phyloP scores from a whole-genome alignment of 306 rosid genomes.

The Trifolium dubium region DNA sequence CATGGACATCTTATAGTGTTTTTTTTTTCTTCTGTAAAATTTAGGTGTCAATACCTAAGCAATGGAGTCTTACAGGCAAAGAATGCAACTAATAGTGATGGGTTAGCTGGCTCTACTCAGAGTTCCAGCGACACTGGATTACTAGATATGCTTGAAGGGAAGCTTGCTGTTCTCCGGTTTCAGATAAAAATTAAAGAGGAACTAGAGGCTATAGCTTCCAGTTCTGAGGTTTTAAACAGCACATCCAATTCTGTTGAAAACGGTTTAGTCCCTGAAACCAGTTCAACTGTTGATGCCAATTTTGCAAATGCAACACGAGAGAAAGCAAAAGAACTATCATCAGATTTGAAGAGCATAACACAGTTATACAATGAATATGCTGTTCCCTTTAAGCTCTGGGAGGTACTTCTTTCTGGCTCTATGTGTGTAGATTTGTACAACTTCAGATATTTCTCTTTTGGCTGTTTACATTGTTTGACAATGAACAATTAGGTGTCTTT shows the following conservation, averaged over 20 bases:
- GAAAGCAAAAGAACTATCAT: constrained; percentile 80
- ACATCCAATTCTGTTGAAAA: constrained; percentile 58
- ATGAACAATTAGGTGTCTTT: constrained; percentile 13
- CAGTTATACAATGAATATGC: constrained; percentile 97
- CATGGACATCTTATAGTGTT: constrained; percentile 35
- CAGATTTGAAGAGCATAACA: constrained; percentile 84
- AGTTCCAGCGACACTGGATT: constrained; percentile 76
- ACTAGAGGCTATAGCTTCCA: constrained; percentile 75
- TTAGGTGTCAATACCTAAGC: constrained; percentile 90
- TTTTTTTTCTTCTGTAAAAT: constrained; percentile 35
- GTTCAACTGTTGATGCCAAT: constrained; percentile 52
- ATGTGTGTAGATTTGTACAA: constrained; percentile 9
- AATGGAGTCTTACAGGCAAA: constrained; percentile 96
- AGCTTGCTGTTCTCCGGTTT: constrained; percentile 96
- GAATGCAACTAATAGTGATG: constrained; percentile 69
- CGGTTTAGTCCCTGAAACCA: constrained; percentile 53
- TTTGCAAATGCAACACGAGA: constrained; percentile 53
- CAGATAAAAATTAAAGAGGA: constrained; percentile 91
- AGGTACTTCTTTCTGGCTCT: constrained; percentile 60
- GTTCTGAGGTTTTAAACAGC: constrained; percentile 62
- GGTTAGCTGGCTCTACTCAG: constrained; percentile 67
- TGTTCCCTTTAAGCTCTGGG: constrained; percentile 96
- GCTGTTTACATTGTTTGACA: constrained; percentile 27
- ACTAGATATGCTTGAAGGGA: constrained; percentile 95
- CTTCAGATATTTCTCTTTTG: constrained; percentile 25